Conservation (phyloP, 495 filamentous ascomycete genomes). For the Neurospora sp. region DNA sequence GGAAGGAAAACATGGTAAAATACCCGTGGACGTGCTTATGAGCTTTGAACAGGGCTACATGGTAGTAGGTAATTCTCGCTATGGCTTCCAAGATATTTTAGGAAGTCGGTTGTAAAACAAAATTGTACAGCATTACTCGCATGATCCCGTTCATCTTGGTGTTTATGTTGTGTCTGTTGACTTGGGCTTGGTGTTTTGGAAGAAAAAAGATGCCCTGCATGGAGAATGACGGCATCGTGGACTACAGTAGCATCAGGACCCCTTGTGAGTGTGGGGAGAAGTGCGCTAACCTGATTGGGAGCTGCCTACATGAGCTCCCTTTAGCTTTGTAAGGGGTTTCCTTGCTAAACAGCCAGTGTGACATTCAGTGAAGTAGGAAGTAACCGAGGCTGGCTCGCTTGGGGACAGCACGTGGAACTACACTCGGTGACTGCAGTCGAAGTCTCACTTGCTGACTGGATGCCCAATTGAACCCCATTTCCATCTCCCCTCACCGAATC, state of each 20-base stretch:
- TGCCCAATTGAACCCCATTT: background rate
- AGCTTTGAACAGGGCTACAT: background rate
- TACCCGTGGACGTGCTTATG: background rate
- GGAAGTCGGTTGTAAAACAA: background rate
- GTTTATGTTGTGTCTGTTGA: background rate
- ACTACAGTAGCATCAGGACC: background rate
- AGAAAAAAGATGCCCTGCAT: background rate
- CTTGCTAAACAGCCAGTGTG: background rate
- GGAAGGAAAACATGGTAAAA: background rate
- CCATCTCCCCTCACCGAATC: background rate
- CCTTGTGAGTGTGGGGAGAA: background rate
- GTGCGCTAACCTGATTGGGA: background rate
- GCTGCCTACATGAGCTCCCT: background rate
- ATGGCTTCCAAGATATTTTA: background rate
- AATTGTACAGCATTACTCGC: background rate
- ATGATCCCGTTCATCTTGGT: background rate
- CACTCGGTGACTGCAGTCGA: background rate
- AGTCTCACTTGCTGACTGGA: background rate
- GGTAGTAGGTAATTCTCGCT: background rate
- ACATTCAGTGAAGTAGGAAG: background rate
- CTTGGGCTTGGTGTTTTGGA: background rate
- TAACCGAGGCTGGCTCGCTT: background rate
- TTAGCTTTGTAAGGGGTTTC: background rate
- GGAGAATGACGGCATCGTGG: slow-evolving; percentile 1
- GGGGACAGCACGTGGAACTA: background rate